A percentile compares a stretch with the other conserved stretches of the same genome.
phyloP scores from a whole-genome alignment of 352 stramenopile genomes.

The Elongisporangium anandrum region DNA sequence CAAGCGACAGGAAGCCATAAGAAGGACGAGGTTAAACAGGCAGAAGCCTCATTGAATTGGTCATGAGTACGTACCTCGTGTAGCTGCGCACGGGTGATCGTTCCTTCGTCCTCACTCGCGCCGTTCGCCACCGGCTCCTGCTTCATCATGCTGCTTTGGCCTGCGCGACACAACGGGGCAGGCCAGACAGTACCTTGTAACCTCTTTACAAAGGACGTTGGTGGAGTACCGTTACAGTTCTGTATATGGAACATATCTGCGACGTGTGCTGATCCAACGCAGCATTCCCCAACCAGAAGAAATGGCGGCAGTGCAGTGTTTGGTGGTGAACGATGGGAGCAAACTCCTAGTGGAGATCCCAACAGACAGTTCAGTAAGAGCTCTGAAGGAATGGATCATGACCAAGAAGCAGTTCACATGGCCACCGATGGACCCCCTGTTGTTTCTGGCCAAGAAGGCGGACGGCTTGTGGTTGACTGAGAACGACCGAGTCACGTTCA shows the following conservation, averaged over 20 bases:
- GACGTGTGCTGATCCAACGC: too few species aligned
- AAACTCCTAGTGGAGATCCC: too few species aligned
- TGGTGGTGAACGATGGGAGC: too few species aligned
- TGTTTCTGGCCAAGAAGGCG: too few species aligned
- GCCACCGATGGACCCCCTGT: too few species aligned
- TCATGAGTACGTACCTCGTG: slow-evolving; percentile 35
- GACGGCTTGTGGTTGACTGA: too few species aligned
- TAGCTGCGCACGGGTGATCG: slow-evolving; percentile 63
- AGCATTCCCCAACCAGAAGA: neutral
- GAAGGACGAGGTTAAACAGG: neutral
- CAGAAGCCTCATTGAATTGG: neutral
- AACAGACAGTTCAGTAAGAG: too few species aligned
- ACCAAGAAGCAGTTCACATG: too few species aligned
- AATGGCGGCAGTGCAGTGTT: neutral
- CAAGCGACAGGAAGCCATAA: neutral
- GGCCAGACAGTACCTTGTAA: neutral
- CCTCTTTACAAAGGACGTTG: neutral
- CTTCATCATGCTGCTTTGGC: slow-evolving; percentile 14
- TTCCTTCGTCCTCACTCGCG: slow-evolving; percentile 30
- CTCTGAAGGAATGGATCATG: too few species aligned
- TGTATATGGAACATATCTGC: neutral
- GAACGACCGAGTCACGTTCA: too few species aligned
- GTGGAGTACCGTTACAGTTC: neutral
- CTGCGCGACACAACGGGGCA: neutral
- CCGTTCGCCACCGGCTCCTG: slow-evolving; percentile 24